Conservation (phyloP, 2,329 filamentous ascomycete genomes). For the Onygenales sp. region DNA sequence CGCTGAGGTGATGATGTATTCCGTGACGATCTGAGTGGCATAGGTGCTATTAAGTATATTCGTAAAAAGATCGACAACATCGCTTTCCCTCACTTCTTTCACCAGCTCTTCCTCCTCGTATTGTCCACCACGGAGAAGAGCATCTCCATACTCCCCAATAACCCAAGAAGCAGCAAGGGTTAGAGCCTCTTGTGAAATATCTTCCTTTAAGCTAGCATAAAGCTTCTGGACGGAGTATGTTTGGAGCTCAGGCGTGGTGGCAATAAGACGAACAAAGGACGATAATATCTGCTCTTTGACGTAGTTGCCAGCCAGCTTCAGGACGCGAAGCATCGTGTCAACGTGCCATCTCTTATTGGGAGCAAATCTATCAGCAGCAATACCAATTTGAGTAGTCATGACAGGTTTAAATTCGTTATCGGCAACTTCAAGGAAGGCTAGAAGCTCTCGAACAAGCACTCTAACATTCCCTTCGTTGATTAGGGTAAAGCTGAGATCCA, state of each 20-base stretch:
- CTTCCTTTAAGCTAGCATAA: constrained; percentile 81
- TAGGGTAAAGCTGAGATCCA: constrained; percentile 94
- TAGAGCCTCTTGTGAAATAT: constrained; percentile 94
- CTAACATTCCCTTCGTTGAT: constrained; percentile 96
- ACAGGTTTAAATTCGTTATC: constrained; percentile 98
- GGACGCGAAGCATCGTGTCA: constrained; percentile 89
- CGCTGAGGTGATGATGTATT: constrained; percentile 90
- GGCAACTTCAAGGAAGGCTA: constrained; percentile 92
- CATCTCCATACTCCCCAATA: constrained; percentile 92
- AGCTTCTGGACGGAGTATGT: constrained; percentile 95
- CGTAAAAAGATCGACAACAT: constrained; percentile 86
- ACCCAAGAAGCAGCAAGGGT: constrained; percentile 93
- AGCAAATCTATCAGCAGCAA: constrained; percentile 89
- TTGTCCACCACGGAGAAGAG: constrained; percentile 76
- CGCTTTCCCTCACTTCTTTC: constrained; percentile 70
- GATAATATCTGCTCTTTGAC: constrained; percentile 97
- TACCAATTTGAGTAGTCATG: constrained; percentile 96
- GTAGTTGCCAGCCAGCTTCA: constrained; percentile 90
- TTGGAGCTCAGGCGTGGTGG: constrained; percentile 87
- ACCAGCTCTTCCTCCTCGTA: constrained; percentile 93
- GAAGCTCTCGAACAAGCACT: constrained; percentile 80
- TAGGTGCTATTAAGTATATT: constrained; percentile 93
- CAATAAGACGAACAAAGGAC: constrained; percentile 90
- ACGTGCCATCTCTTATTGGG: constrained; percentile 98
- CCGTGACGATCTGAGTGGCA: constrained; percentile 77